phyloP scores from a whole-genome alignment of 805 yeast species.

The Debaryomyces tyrocola region DNA sequence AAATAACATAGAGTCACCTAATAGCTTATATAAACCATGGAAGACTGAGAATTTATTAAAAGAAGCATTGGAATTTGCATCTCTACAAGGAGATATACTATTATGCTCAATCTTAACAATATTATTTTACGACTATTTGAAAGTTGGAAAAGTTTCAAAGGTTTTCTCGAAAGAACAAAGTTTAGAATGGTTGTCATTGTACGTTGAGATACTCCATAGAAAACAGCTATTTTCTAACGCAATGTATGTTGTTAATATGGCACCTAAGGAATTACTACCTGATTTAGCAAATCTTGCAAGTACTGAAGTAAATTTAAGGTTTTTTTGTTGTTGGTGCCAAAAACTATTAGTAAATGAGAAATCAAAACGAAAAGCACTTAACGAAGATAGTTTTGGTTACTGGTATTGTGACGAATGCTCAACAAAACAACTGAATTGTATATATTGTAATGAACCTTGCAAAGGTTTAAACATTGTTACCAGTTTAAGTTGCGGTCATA shows the following conservation, averaged over 20 bases:
- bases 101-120: conserved; percentile 58
- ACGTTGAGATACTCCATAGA: conserved; percentile 54
- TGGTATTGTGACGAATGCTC: conserved; percentile 86
- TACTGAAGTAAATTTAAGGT: conserved; percentile 35
- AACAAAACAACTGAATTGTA: conserved; percentile 62
- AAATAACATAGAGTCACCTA: conserved; percentile 8
- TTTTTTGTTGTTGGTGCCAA: conserved; percentile 63
- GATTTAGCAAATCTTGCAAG: conserved; percentile 32
- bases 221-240: conserved; percentile 56
- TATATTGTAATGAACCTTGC: conserved; percentile 74
- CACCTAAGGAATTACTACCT: conserved; percentile 29
- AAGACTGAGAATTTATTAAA: conserved; percentile 48
- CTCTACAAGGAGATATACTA: conserved; percentile 62
- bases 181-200: conserved; percentile 57
- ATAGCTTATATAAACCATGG: conserved; percentile 50
- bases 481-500: conserved; percentile 76
- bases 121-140: conserved; percentile 43
- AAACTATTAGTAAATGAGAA: conserved; percentile 59
- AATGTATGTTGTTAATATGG: conserved; percentile 51
- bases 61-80: conserved; percentile 54
- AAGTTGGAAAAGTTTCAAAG: conserved; percentile 14
- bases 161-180: conserved; percentile 24
- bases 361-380: conserved; percentile 39
- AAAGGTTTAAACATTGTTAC: conserved; percentile 63
- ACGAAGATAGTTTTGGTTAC: conserved; percentile 44